These are phyloP conservation scores for Zasmidium cellare DNA, from an alignment of 2,329 filamentous ascomycete species.

Conservation along the genomic window DNA sequence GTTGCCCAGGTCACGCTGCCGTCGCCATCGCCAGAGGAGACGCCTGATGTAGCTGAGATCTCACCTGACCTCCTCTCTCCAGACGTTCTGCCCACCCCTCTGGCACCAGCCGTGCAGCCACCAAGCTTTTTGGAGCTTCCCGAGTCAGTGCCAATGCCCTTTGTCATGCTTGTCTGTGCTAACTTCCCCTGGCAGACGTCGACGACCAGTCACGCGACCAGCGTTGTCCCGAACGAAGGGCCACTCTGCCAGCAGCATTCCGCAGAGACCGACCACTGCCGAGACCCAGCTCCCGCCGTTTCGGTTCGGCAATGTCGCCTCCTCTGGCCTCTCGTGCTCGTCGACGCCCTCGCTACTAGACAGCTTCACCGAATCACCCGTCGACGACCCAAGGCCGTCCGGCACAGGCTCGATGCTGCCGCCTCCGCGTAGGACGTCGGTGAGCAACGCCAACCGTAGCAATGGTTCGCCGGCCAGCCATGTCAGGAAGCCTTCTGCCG, in stretches of 20 bases:
- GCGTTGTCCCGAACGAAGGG: constrained; percentile 74
- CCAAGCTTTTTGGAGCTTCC: constrained; percentile 27
- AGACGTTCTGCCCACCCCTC: constrained; percentile 29
- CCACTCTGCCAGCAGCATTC: constrained; percentile 66
- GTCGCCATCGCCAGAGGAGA: constrained; percentile 67
- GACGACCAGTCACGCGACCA: constrained; percentile 60
- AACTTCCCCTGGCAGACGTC: constrained; percentile 28
- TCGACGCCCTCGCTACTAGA: constrained; percentile 72
- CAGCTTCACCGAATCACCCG: constrained; percentile 78
- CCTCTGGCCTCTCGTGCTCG: constrained; percentile 39
- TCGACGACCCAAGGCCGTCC: constrained; percentile 66
- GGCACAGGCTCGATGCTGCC: constrained; percentile 54
- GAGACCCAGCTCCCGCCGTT: constrained; percentile 72
- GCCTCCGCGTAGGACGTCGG: constrained; percentile 66
- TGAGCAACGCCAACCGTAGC: constrained; percentile 59
- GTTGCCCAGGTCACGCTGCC: constrained; percentile 63
- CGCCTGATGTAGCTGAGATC: constrained; percentile 42
- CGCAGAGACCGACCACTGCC: constrained; percentile 57
- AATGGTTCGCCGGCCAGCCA: constrained; percentile 75
- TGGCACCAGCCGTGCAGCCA: constrained; percentile 16
- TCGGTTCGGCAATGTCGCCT: constrained; percentile 63
- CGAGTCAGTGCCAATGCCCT: constrained; percentile 28
- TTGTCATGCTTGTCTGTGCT: constrained; percentile 11
- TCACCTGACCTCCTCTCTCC: constrained; percentile 30
- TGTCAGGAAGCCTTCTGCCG: constrained; percentile 61